Evolutionary conservation across 2,329 filamentous ascomycete species (phyloP), one percentile per base, ranked within the genome.

Genomic region (Blastomyces emzantsi): DNA sequence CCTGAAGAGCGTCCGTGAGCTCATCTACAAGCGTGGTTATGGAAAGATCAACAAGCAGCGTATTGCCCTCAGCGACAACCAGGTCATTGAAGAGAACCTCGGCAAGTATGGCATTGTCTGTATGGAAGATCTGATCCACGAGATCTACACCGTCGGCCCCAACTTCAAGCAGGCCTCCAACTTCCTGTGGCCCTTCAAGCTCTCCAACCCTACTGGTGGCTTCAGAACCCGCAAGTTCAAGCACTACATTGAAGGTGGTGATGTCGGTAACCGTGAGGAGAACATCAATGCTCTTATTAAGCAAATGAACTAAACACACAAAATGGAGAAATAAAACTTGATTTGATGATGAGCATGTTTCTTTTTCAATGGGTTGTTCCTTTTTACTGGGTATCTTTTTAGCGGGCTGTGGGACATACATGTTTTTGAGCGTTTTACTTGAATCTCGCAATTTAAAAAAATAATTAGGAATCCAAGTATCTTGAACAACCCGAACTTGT

Each of bases 181-280:
- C 89, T 97, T 97, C 88, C 83, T 97, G 72, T 99, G 94, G 94
- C 94, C 94, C 78, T 99, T 99, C 88, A 97, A 99, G 90, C 90
- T 99, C 72, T 92, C 87, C 87, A 97, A 96, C 87, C 94, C 94
- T 77, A 97, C 83, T 73, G 94, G 94, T 79, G 93, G 94, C 70
- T 99, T 97, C 91, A 89, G 89, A 73, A 81, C 89, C 74, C 86
- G 94, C 82, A 99, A 97, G 86, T 97, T 97, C 88, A 94, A 92
- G 85, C 92, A 97, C 85, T 97, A 90, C 84, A 90, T 97, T 69
- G 90, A 97, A 85, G 94, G 93, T 81, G 94, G 94, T 88, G 94
- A 99, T 81, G 84, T 95, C 73, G 94, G 94, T 79, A 97, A 99
- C 87, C 90, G 94, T 72, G 94, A 99, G 85, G 92, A 97, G 75